These are phyloP conservation scores for Volvariella volvacea DNA, from an alignment of 1,284 basidiomycete genomes.

Conservation along the genomic window DNA sequence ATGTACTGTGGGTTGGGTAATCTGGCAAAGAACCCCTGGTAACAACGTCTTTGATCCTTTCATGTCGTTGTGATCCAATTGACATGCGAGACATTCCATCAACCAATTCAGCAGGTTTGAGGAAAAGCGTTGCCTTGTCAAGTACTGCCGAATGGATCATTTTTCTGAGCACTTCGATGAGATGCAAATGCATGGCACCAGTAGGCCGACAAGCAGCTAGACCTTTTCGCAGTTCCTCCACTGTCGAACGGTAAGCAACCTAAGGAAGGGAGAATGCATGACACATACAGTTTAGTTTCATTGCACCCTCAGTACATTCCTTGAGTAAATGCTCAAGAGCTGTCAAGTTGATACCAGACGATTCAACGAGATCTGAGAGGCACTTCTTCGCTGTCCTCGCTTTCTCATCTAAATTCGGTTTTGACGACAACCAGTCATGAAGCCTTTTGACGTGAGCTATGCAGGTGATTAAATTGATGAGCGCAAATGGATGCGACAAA, in stretches of 20 bases:
- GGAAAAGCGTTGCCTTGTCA: conserved; percentile 59
- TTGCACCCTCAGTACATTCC: conserved; percentile 25
- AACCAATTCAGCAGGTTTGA: conserved; percentile 61
- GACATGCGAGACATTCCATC: conserved; percentile 44
- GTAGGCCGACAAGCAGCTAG: conserved; percentile 52
- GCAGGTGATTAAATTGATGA: conserved; percentile 42
- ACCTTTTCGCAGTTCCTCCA: conserved; percentile 38
- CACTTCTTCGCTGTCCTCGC: conserved; percentile 56
- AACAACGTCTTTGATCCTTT: conserved; percentile 50
- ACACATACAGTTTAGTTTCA: conserved; percentile 24
- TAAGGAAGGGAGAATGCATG: background rate
- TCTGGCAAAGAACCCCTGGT: conserved; percentile 46
- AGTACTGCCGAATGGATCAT: conserved; percentile 42
- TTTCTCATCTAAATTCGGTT: conserved; percentile 50
- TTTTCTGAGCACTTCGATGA: conserved; percentile 38
- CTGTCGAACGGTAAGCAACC: conserved; percentile 24
- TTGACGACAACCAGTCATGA: conserved; percentile 40
- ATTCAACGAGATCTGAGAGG: conserved; percentile 53
- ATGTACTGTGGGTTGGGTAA: conserved; percentile 30
- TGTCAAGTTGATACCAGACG: conserved; percentile 54
- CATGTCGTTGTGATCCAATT: conserved; percentile 28
- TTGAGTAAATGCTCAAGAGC: conserved; percentile 40
- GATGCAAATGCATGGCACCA: conserved; percentile 29
- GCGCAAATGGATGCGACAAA: conserved; percentile 51
- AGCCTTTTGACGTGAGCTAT: conserved; percentile 53